Evolutionary conservation across 768 basidiomycete species (phyloP).

Genomic region (Coprinellus aureogranulatus): DNA sequence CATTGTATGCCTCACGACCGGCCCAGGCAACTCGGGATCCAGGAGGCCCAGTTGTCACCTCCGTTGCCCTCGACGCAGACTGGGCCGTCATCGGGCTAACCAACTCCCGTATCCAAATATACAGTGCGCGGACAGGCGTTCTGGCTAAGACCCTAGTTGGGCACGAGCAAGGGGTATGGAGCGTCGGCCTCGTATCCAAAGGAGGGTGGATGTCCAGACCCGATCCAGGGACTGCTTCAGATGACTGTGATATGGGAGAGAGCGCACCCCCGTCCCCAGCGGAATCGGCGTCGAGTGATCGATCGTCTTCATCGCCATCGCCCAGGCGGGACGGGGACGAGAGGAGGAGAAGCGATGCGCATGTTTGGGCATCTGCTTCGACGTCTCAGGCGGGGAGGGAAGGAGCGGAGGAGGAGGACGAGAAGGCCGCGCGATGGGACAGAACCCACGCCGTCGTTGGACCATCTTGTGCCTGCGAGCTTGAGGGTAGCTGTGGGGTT

Average conservation of each 20-base stretch:
- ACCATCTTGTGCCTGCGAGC: constrained; percentile 32
- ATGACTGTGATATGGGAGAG: too few relatives aligned
- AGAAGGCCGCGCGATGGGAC: background rate
- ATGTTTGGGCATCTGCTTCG: too few relatives aligned
- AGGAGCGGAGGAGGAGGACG: background rate
- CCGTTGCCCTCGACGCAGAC: constrained; percentile 76
- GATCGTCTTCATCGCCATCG: too few relatives aligned
- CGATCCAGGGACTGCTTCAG: too few relatives aligned
- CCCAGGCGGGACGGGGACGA: too few relatives aligned
- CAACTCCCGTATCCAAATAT: constrained; percentile 81
- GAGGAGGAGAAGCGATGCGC: too few relatives aligned
- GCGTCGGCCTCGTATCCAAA: constrained; percentile 71
- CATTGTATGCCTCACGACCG: too few relatives aligned
- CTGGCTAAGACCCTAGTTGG: constrained; percentile 76
- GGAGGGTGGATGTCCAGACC: constrained; percentile 41
- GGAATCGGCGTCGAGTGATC: too few relatives aligned
- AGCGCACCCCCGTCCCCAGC: too few relatives aligned
- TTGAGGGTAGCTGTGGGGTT: constrained; percentile 53
- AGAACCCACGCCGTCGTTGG: background rate
- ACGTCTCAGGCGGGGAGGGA: background rate
- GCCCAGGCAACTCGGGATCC: too few relatives aligned
- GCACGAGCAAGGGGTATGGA: constrained; percentile 92
- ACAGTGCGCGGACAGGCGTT: constrained; percentile 74
- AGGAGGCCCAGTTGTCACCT: constrained; percentile 84
- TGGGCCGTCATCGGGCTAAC: constrained; percentile 90